Percentiles rank a stretch among this genome's conserved stretches.
phyloP scores from a whole-genome alignment of 352 stramenopile species.

The Phytopythium boreale region DNA sequence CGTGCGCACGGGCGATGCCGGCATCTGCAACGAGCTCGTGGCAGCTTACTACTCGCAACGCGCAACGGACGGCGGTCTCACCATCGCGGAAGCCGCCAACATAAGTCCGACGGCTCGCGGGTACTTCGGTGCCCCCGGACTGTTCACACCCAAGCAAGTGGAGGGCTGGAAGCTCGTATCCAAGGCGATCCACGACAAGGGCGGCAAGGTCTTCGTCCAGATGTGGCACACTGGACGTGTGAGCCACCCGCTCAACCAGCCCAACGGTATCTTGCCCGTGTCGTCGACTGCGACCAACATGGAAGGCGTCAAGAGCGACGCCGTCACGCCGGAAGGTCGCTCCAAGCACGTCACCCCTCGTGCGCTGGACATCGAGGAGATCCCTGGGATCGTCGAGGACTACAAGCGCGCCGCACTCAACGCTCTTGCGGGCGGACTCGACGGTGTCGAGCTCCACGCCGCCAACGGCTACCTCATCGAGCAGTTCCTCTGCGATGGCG shows the following conservation, averaged over 20 bases:
- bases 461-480: conserved; percentile 11
- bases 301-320: conserved; percentile 14
- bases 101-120: conserved; percentile 37
- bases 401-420: conserved; percentile 20
- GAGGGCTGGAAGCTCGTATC: conserved; percentile 58
- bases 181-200: conserved; percentile 40
- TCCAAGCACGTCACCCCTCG: conserved; percentile 39
- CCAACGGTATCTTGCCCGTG: conserved; percentile 45
- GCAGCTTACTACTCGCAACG: conserved; percentile 40
- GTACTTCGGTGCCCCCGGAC: conserved; percentile 41
- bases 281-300: conserved; percentile 31
- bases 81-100: conserved; percentile 51
- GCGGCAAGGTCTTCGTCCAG: conserved; percentile 76
- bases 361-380: conserved; percentile 65
- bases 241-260: conserved; percentile 59
- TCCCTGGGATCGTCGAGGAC: conserved; percentile 31
- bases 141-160: conserved; percentile 47
- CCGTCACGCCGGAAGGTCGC: conserved; percentile 27
- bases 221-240: conserved; percentile 83
- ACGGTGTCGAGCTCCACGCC: conserved; percentile 11
- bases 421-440: conserved; percentile 15
- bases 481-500: conserved; percentile 12
- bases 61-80: conserved; percentile 36
- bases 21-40: conserved; percentile 21
- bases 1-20: conserved; percentile 19